Base-by-base conservation (phyloP, 2,329 filamentous ascomycete genomes). In the Phialocephala sp. region DNA sequence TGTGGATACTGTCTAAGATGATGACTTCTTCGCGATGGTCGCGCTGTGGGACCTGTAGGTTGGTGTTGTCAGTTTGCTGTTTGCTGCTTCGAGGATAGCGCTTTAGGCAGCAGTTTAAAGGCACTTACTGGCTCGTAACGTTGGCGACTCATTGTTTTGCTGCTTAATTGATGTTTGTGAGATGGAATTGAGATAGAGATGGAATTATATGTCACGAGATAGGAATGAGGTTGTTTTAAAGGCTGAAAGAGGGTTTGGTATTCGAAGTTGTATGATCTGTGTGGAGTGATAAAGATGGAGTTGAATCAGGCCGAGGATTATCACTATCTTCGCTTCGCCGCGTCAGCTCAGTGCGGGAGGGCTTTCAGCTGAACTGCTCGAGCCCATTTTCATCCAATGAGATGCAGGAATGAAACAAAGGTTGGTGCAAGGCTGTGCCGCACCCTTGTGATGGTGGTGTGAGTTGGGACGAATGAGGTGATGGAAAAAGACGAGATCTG, bases 61-160 rank as follows among this genome's bases (percentile, higher is more conserved):
- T 20, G 20, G 27, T 3, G 24, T 55, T 39, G 55, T 27, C 8
- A 57, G 20, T 39, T 57, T 27, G 36, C 5, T 50, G n/a, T 52
- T 50, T 11, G n/a, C 32, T n/a, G 27, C 32, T 41, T 32, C 27
- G 50, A 37, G 11, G 61, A 54, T 4, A 18, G 50, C 3, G 52
- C 2, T 24, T 39, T 60, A 68, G 68, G 61, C 59, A 64, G 57
- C 63, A 57, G 35, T 14, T 32, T 37, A 43, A 50, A 20, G 18
- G 41, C 41, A 70, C 71, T 62, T 65, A 73, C 72, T 6, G 68
- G 60, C 56, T 74, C 71, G 59, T 73, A 74, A 41, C 71, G 65
- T 45, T 68, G 60, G 2, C 71, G 66, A 67, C 56, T 72, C 72
- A 74, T 74, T 32, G 54, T 69, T 62, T 50, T 56, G 32, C 18